Percentiles rank a stretch among this genome's conserved stretches.
Conservation (phyloP, 1,284 basidiomycete species). For the Microbotryum saponariae region DNA sequence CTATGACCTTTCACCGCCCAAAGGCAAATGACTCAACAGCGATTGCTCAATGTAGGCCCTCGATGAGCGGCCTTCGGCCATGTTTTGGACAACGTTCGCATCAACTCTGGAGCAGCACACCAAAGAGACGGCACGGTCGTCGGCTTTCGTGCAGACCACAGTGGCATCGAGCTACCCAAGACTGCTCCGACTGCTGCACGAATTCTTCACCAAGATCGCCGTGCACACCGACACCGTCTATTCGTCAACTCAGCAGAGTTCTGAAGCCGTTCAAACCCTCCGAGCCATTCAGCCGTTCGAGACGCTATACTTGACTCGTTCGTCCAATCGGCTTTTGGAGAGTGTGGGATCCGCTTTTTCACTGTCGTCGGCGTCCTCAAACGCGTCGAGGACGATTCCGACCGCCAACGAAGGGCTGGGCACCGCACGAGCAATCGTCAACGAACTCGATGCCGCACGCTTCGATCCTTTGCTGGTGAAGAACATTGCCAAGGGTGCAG, state of each 20-base stretch:
- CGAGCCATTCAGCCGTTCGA: slow-evolving; percentile 76
- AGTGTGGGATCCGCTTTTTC: slow-evolving; percentile 61
- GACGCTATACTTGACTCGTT: slow-evolving; percentile 72
- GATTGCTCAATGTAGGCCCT: slow-evolving; percentile 49
- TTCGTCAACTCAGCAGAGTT: slow-evolving; percentile 70
- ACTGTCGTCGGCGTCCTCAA: slow-evolving; percentile 49
- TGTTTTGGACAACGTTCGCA: slow-evolving; percentile 81
- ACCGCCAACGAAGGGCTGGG: slow-evolving; percentile 65
- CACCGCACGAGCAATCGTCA: slow-evolving; percentile 66
- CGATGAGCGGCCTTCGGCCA: slow-evolving; percentile 79
- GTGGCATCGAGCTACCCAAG: slow-evolving; percentile 75
- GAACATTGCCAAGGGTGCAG: slow-evolving; percentile 65
- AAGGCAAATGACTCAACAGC: too few species aligned
- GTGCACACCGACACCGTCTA: slow-evolving; percentile 91
- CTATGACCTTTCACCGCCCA: too few species aligned
- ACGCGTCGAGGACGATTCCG: slow-evolving; percentile 38
- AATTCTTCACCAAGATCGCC: slow-evolving; percentile 88
- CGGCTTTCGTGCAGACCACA: slow-evolving; percentile 76
- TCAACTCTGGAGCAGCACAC: slow-evolving; percentile 70
- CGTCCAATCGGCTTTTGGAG: slow-evolving; percentile 70
- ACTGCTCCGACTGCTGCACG: slow-evolving; percentile 81
- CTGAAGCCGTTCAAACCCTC: slow-evolving; percentile 80
- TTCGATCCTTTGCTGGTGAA: slow-evolving; percentile 83
- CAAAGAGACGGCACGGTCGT: slow-evolving; percentile 64
- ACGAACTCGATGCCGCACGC: slow-evolving; percentile 84